A percentile compares a stretch with the other conserved stretches of the same genome.
Conservation (phyloP, 768 basidiomycete species). For the Lyophyllum decastes region DNA sequence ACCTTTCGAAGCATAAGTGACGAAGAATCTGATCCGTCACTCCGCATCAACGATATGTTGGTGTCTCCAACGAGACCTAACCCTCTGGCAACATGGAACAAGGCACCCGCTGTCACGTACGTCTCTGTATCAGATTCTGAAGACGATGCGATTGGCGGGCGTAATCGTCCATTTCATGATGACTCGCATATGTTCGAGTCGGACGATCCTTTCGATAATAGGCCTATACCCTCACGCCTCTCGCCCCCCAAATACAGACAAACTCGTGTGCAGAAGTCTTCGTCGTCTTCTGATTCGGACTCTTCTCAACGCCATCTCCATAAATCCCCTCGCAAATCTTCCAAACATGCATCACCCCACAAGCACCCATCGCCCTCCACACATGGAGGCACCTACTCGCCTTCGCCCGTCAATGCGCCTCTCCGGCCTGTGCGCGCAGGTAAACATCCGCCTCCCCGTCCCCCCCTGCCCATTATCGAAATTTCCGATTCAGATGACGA, state of each 20-base stretch:
- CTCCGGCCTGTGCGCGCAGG: neutral
- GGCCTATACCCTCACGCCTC: neutral
- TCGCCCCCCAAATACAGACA: conserved; percentile 1
- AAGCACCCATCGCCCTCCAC: neutral
- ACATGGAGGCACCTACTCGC: conserved; percentile 1
- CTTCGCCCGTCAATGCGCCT: conserved; percentile 5
- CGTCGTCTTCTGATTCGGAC: conserved; percentile 23
- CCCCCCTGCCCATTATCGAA: conserved; percentile 27
- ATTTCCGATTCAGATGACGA: conserved; percentile 39
- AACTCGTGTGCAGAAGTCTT: conserved; percentile 2
- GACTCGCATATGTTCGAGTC: conserved; percentile 15
- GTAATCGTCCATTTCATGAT: neutral
- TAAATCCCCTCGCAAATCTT: conserved; percentile 23
- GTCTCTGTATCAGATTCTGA: conserved; percentile 11
- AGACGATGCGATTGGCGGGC: conserved; percentile 2
- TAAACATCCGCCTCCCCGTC: neutral
- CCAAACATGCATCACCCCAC: conserved; percentile 16
- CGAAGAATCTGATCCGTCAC: conserved; percentile 5
- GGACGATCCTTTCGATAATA: conserved; percentile 8
- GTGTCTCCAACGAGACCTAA: conserved; percentile 12
- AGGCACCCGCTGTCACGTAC: neutral
- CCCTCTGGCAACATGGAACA: conserved; percentile 4
- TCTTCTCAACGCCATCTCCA: neutral
- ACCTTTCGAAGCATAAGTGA: neutral
- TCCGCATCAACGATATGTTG: neutral